A percentile compares a stretch with the other conserved stretches of the same genome.
Conservation (phyloP, 495 filamentous ascomycete species). For the Penicillium taxi region DNA sequence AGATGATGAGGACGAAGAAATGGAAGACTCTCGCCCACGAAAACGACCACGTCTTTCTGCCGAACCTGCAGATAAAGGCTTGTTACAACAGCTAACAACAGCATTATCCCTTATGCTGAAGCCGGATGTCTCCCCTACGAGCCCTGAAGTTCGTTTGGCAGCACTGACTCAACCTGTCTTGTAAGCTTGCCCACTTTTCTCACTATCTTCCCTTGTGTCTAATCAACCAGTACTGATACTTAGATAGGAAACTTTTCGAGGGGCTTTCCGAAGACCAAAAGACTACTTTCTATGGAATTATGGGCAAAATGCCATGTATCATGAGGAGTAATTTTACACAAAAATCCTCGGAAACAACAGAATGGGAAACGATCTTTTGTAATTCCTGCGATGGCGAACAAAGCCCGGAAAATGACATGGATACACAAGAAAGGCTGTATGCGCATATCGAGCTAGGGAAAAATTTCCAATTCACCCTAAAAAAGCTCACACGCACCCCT, state of each 20-base stretch:
- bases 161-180: too few relatives aligned
- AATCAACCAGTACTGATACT: slow-evolving; percentile 11
- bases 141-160: too few relatives aligned
- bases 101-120: slow-evolving; percentile 15
- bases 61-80: slow-evolving; percentile 1
- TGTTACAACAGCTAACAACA: slow-evolving; percentile 15
- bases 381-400: slow-evolving; percentile 27
- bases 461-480: slow-evolving; percentile 48
- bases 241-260: slow-evolving; percentile 18
- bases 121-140: slow-evolving; percentile 6
- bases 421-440: slow-evolving; percentile 14
- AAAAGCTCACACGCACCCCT: slow-evolving; percentile 50
- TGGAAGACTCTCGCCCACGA: slow-evolving; percentile 11
- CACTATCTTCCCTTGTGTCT: too few relatives aligned
- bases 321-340: slow-evolving; percentile 20
- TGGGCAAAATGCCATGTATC: slow-evolving; percentile 41
- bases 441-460: slow-evolving; percentile 39
- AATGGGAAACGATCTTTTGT: slow-evolving; percentile 27
- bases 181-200: too few relatives aligned
- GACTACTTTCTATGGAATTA: slow-evolving; percentile 23
- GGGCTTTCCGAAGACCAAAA: slow-evolving; percentile 22
- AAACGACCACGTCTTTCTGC: slow-evolving; percentile 23
- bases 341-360: slow-evolving; percentile 10
- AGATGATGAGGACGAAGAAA: slow-evolving; percentile 4
- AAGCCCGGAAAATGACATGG: slow-evolving; percentile 4